phyloP scores from a whole-genome alignment of 495 filamentous ascomycete species.

The Penicillium coprophilum region DNA sequence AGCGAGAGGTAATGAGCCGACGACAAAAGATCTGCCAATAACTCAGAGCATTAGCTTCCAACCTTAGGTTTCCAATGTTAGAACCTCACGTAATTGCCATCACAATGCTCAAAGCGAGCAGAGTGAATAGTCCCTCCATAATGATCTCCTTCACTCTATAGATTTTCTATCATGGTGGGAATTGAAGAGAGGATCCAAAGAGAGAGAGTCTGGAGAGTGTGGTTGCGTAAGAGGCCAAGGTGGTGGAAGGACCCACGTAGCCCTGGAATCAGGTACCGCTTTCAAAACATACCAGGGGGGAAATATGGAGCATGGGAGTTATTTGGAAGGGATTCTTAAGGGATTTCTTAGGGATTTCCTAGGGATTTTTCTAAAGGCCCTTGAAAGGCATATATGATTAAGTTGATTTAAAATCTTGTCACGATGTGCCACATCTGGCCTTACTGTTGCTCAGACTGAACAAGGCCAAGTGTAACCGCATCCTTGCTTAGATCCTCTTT shows the following conservation, averaged over 20 bases:
- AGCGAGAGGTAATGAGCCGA: conserved; percentile 87
- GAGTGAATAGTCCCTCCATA: conserved; percentile 81
- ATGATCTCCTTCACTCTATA: conserved; percentile 33
- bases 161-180: conserved; percentile 25
- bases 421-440: background rate
- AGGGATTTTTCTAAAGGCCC: background rate
- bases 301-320: background rate
- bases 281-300: conserved; percentile 9
- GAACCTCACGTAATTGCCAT: conserved; percentile 88
- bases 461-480: background rate
- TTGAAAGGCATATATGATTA: background rate
- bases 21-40: conserved; percentile 79
- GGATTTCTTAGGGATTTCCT: too few species aligned
- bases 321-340: background rate
- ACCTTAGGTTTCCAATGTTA: conserved; percentile 11
- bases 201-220: background rate
- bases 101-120: conserved; percentile 81
- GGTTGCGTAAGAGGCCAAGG: conserved; percentile 13
- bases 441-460: background rate
- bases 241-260: conserved; percentile 13
- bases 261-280: conserved; percentile 10
- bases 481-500: background rate
- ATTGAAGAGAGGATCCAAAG: background rate
- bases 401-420: background rate
- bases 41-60: conserved; percentile 23